A percentile compares a stretch with the other conserved stretches of the same genome.
These are phyloP conservation scores for Avena sativa DNA, from an alignment of 176 grass and related monocot genomes.

Conservation along the genomic window DNA sequence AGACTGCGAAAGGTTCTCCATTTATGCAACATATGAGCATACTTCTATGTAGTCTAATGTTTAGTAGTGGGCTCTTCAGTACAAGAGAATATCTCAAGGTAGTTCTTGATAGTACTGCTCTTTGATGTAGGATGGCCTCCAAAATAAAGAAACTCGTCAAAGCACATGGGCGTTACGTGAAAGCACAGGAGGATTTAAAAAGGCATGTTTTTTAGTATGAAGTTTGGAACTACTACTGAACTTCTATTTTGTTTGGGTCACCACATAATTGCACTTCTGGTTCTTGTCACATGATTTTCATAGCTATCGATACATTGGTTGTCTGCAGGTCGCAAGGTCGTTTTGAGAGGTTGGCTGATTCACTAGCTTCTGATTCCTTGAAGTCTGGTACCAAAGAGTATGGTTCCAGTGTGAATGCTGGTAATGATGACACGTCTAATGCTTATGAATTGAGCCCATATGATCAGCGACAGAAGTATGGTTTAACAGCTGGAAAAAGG, in stretches of 20 bases:
- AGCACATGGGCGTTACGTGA: constrained; percentile 72
- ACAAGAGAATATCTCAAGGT: constrained; percentile 7
- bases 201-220: constrained; percentile 56
- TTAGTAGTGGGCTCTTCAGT: constrained; percentile 21
- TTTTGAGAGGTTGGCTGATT: constrained; percentile 69
- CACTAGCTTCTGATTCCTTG: constrained; percentile 65
- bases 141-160: constrained; percentile 79
- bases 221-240: constrained; percentile 11
- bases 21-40: constrained; percentile 31
- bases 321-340: constrained; percentile 69
- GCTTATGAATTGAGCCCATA: constrained; percentile 63
- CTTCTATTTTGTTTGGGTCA: constrained; percentile 26
- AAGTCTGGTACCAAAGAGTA: constrained; percentile 65
- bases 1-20: constrained; percentile 64
- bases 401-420: constrained; percentile 60
- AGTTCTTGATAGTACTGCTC: constrained; percentile 11
- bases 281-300: constrained; percentile 22
- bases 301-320: constrained; percentile 31
- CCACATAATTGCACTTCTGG: neutral
- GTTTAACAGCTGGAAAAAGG: constrained; percentile 59
- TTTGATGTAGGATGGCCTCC: constrained; percentile 65
- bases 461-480: constrained; percentile 54
- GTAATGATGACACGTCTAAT: constrained; percentile 55
- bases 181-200: constrained; percentile 80
- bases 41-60: neutral